Base-by-base conservation (phyloP, 495 filamentous ascomycete species). In the Hypoxylon trugodes region DNA sequence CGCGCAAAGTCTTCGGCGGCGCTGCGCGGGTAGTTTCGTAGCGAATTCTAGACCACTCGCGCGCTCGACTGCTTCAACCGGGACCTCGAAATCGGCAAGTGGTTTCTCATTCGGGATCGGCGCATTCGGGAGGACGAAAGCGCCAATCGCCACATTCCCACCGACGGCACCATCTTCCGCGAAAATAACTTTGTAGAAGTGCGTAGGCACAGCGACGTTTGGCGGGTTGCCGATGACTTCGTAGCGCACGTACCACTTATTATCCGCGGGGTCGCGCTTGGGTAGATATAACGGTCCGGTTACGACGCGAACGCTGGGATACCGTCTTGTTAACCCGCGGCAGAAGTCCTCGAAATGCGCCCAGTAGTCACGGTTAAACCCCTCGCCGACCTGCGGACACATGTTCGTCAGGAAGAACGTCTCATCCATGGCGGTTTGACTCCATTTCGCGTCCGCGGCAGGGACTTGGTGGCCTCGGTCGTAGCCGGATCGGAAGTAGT, bases 291-390 rank as follows among this genome's bases (percentile, higher is more conserved):
- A 74, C 1, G 95, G 95, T 0, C 95, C 95, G 2, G 95, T 98
- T 28, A 98, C 90, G 68, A 98, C 87, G 5, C 95, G 85, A 26
- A 98, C 93, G 19, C 83, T 88, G 1, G 95, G 92, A 64, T 97
- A 98, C n/a, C 77, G 82, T 4, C 40, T 18, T 1, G 93, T 90
- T 26, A 98, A 81, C 6, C 90, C 80, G 2, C 95, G 85, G 75
- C 96, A 96, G 74, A 98, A 98, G 66, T 96, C 92, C 76, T 98
- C 95, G 68, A 98, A 93, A 71, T 98, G 96, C 47, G 96, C 88
- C 95, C 95, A 98, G 85, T 98, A 96, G 76, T 98, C 95, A 15
- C 95, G 83, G 76, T 98, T 98, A 80, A 98, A 98, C 24, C 95
- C 95, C 71, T 95, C 90, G 46, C 95, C 95, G 2, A 98, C 94